Evolutionary conservation across 2,329 filamentous ascomycete species (phyloP), one percentile per base, ranked within the genome.

Genomic region (Aspergillus ustus): DNA sequence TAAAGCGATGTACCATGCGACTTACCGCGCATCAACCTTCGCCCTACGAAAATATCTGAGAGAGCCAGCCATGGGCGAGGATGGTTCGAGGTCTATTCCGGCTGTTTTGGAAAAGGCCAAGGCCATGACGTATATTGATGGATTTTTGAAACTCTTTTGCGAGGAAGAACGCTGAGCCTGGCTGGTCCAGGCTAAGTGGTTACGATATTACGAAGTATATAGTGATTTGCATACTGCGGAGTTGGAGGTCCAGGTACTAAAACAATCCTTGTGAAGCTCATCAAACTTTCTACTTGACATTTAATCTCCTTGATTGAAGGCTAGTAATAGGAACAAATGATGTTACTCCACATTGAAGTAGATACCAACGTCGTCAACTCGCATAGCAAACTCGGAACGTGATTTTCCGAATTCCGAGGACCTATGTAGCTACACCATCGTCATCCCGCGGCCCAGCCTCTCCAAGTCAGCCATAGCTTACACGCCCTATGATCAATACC

Each of bases 1-100:
- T 58, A 80, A 78, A 52, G 62, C 72, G 17, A 78, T 80, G 76
- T 80, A 80, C 56, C 77, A 80, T 62, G 76, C 77, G 13, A 79
- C 77, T 4, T 80, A 80, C 63, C 76, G 77, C 50, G 77, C 78
- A 29, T 74, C 78, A 5, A 75, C 72, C 7, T 80, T 80, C 71
- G 77, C 77, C 20, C 64, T 80, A n/a, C 73, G 78, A 17, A 75
- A 71, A 57, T 79, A 77, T 57, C 57, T 80, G 52, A 79, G 73
- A 56, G 66, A 70, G 19, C 40, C 61, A 5, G 54, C 52, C 19
- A 44, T 45, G 8, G 31, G 46, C 20, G 61, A 58, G 34, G 51
- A 31, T 17, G 54, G 20, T 11, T 46, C 46, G 15, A 66, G 60
- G 31, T 25, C 49, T 28, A 46, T 63, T 11, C 65, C 72, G 11